Base-by-base conservation (phyloP, 805 yeast genomes). In the Jamesozyma rosinii region DNA sequence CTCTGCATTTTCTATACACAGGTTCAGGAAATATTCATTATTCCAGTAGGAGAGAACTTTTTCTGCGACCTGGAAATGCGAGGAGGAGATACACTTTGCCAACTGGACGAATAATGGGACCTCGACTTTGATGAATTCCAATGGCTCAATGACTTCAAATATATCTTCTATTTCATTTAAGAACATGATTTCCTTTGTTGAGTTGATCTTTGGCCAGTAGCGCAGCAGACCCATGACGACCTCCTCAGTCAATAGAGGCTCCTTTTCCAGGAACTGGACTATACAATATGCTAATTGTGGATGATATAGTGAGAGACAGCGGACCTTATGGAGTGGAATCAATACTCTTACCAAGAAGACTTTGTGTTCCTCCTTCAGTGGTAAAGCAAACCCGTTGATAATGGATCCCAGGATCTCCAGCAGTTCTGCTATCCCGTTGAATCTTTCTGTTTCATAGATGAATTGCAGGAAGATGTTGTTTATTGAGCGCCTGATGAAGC, bases 201-300 rank as follows among this genome's bases (percentile, higher is more conserved):
- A 81, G 58, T 87, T 87, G 40, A 85, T 81, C 64, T 92, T 92
- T 43, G 98, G 98, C 98, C 98, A 92, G 68, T 81, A 92, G 57
- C 95, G 75, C 54, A 92, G 68, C 47, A 92, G 68, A 3, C 97
- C 96, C 86, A 86, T 80, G 22, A 92, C 77, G n/a, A 92, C 97
- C 61, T 89, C 97, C 63, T 89, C 97, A 2, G 97, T 90, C 53
- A 92, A 71, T 13, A 75, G 51, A 2, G 95, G 94, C 60, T 92
- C 98, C 64, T 92, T 92, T 57, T 92, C 98, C 55, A 92, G 69
- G 63, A 92, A 92, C 67, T 92, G 98, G 24, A 92, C 94, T 34
- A 92, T 84, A 68, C 98, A 92, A 65, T 92, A 92, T 5, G 97
- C 95, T 51, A 92, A 73, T 65, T 92, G 98, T 31, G 97, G 96